Evolutionary conservation across 176 grass and related monocot species (phyloP).

Genomic region (Pharus latifolius): DNA sequence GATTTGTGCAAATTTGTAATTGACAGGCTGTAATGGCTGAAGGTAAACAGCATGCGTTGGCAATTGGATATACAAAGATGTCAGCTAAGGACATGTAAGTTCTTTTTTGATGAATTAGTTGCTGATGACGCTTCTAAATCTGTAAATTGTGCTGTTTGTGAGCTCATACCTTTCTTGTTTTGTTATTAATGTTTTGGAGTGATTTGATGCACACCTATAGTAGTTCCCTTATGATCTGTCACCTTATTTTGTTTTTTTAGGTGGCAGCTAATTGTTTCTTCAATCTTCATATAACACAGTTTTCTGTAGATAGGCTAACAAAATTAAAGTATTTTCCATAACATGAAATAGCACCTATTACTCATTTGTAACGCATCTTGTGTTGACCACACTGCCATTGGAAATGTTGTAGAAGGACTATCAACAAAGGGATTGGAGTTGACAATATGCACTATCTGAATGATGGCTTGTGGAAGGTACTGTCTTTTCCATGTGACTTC

Average conservation of each 20-base stretch:
- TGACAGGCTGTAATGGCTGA: constrained; percentile 94
- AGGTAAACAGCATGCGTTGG: constrained; percentile 88
- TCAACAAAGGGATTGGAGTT: constrained; percentile 98
- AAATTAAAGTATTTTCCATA: not conserved
- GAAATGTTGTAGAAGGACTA: constrained; percentile 49
- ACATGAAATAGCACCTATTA: not conserved
- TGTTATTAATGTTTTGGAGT: not conserved
- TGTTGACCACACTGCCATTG: not conserved
- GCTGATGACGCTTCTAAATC: not conserved
- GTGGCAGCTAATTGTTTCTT: not conserved
- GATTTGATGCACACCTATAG: not conserved
- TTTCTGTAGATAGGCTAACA: not conserved
- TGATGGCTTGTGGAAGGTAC: constrained; percentile 98
- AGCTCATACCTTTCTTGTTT: not conserved
- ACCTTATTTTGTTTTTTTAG: not conserved
- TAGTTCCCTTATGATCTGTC: not conserved
- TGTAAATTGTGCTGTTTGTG: not conserved
- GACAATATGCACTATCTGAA: constrained; percentile 99
- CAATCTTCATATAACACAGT: not conserved
- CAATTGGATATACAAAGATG: constrained; percentile 96
- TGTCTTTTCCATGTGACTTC: not conserved
- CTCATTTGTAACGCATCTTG: not conserved
- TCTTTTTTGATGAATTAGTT: constrained; percentile 6
- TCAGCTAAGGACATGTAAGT: constrained; percentile 92
- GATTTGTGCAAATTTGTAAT: not conserved